phyloP scores from a whole-genome alignment of 345 rosid genomes.

The Pseudoturritis turrita region DNA sequence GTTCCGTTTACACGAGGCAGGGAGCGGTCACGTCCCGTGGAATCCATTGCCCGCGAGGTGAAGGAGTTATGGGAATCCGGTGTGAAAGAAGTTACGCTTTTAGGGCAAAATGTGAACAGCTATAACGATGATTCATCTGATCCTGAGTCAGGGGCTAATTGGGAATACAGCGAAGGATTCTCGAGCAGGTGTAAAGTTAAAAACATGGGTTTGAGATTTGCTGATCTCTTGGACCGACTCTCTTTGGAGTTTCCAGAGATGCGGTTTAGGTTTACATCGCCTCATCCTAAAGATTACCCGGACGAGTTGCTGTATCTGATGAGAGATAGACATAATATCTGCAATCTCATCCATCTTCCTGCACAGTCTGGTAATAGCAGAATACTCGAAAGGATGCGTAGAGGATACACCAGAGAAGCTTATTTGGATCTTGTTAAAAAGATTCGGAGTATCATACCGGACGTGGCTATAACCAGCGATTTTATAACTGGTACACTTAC shows the following conservation, averaged over 20 bases:
- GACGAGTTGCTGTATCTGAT: conserved; percentile 73
- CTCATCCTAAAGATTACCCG: conserved; percentile 93
- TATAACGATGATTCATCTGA: conserved; percentile 67
- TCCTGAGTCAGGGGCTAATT: conserved; percentile 60
- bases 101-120: conserved; percentile 95
- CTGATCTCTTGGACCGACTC: conserved; percentile 84
- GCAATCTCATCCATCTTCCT: conserved; percentile 84
- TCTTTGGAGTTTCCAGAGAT: conserved; percentile 90
- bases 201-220: conserved; percentile 72
- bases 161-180: conserved; percentile 84
- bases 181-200: conserved; percentile 77
- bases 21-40: conserved; percentile 87
- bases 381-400: conserved; percentile 74
- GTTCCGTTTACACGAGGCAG: conserved; percentile 97
- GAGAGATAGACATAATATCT: conserved; percentile 76
- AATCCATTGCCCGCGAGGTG: conserved; percentile 83
- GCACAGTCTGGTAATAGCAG: conserved; percentile 84
- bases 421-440: conserved; percentile 86
- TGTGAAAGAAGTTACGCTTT: conserved; percentile 88
- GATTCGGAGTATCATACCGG: conserved; percentile 70
- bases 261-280: conserved; percentile 94
- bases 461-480: conserved; percentile 83
- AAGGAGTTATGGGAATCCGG: conserved; percentile 78
- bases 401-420: conserved; percentile 89
- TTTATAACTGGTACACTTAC: conserved; percentile 70